Conservation (phyloP, 306 rosid genomes). For the Medicago ruthenica region DNA sequence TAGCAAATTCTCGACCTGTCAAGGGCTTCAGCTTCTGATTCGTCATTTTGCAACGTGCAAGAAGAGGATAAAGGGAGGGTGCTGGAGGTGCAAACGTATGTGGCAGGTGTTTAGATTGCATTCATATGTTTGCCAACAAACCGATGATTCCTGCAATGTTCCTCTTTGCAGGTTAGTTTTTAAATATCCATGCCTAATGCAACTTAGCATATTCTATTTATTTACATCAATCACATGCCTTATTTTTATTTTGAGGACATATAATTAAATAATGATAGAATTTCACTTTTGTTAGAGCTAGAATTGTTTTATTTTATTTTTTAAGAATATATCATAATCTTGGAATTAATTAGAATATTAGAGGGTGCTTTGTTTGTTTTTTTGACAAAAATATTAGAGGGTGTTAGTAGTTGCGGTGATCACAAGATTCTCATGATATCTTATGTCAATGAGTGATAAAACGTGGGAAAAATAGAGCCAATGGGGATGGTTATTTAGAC, state of each 20-base stretch:
- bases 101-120: constrained; percentile 92
- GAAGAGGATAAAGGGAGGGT: constrained; percentile 60
- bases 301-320: not conserved
- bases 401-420: not conserved
- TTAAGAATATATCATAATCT: not conserved
- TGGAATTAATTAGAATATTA: not conserved
- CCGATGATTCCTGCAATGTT: constrained; percentile 75
- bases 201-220: not conserved
- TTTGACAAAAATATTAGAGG: not conserved
- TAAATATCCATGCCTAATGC: not conserved
- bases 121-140: constrained; percentile 68
- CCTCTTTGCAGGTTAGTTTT: constrained; percentile 79
- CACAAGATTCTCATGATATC: not conserved
- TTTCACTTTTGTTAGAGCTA: not conserved
- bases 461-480: not conserved
- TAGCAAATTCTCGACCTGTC: constrained; percentile 68
- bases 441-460: not conserved
- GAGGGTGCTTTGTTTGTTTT: too few species aligned
- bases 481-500: not conserved
- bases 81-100: constrained; percentile 88
- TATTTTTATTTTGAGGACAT: not conserved
- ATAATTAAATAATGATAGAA: too few species aligned
- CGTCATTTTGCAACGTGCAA: constrained; percentile 77
- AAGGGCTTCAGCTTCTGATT: constrained; percentile 73
- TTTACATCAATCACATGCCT: not conserved